Base-by-base conservation (phyloP, 192 early-diverging fungal species). In the Phlyctochytrium bullatum region DNA sequence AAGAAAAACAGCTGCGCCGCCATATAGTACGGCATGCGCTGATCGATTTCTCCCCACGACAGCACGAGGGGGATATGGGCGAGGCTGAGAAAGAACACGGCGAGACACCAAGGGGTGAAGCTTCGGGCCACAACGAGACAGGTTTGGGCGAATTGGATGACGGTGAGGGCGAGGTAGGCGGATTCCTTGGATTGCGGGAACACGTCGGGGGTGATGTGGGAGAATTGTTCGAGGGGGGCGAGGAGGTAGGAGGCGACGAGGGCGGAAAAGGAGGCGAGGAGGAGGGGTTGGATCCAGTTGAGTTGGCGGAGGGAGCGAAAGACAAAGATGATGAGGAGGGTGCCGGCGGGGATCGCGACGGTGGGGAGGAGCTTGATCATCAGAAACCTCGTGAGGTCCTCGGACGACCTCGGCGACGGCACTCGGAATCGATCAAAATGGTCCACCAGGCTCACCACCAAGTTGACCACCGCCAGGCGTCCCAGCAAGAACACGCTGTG, bases 401-500 rank as follows among this genome's bases (percentile, higher is more conserved):
- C 14, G 51, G 29, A 32, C 2, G 12, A 28, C 0, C 31, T 27
- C n/a, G n/a, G n/a, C n/a, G n/a, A n/a, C n/a, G n/a, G n/a, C n/a
- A n/a, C n/a, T n/a, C n/a, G n/a, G n/a, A n/a, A n/a, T 23, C 67
- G 67, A 51, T 69, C 60, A 69, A 62, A 69, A 30, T 69, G 20
- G 36, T 69, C 67, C 2, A 62, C n/a, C 3, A 61, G 2, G 3
- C 36, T 17, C 16, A 23, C 23, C 2, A 32, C 34, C 17, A 62
- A 12, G 30, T 50, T 69, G 4, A 40, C 40, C 3, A 23, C 30
- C 14, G 34, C 36, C 16, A 69, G 50, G 1, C 59, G n/a, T 17
- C 23, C 28, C 67, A 69, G 60, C 3, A 27, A 14, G 17, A 51
- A 36, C 2, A 52, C 12, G 28, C 53, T 33, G 3, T 23, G 3